Base-by-base conservation (phyloP, 1,139 yeast species). In the Yarrowia galli region DNA sequence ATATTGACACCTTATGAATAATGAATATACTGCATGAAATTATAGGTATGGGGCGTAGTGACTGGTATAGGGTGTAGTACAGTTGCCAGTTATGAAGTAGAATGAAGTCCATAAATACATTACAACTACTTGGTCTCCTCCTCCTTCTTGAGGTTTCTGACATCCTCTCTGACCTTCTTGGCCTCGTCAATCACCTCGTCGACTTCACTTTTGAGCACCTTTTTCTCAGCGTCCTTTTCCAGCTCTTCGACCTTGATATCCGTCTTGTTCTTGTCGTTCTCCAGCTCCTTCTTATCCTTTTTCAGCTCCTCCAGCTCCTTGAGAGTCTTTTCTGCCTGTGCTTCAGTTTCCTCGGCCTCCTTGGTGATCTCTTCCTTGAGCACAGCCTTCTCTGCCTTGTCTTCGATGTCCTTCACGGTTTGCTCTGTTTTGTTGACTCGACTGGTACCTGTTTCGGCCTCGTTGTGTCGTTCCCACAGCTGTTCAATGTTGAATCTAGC, bases 401-500 rank as follows among this genome's bases (percentile, higher is more conserved):
- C 22, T 15, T 60, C 61, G 9, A 25, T 25, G 36, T 38, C 23
- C 61, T 54, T 60, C 32, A 22, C 53, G 3, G 65, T 60, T 43
- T 60, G 12, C 6, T 60, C 42, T 1, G 49, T 43, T 32, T 32
- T 54, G 46, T 60, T 60, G 32, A 32, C 22, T 32, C 40, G 25
- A 10, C 42, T 60, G 38, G 46, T 28, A 3, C 49, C 64, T 22
- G 46, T n/a, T 5, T 58, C 51, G 7, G 40, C 40, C 22, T 43
- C 53, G 15, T 65, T 40, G 25, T 66, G 68, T 36, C 71, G 70
- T 58, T 73, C 89, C 72, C 81, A 87, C 16, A 88, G 85, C 76
- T 85, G 89, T 75, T 88, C 89, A 68, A 89, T 78, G 73, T 89
- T 89, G 76, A 80, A 87, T 74, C 85, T 84, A 71, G 83, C 84